A percentile compares a stretch with the other conserved stretches of the same genome.
Evolutionary conservation across 352 stramenopile species (phyloP).

Genomic region (Phytophthora crassamura): DNA sequence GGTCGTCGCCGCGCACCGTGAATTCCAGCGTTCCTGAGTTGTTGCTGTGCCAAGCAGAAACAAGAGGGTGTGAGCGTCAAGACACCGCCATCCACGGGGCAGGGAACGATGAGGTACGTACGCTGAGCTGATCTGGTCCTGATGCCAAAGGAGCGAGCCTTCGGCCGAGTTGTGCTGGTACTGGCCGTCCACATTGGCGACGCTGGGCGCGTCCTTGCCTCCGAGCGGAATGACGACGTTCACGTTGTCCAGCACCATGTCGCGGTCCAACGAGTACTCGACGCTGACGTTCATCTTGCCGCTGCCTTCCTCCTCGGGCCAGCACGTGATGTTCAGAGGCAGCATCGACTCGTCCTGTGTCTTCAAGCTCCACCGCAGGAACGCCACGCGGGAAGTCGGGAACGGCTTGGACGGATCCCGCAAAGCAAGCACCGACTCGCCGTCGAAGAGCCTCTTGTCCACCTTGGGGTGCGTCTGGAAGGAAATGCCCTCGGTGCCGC

Average conservation of each 20-base stretch:
- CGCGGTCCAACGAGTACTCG: constrained; percentile 88
- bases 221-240: constrained; percentile 86
- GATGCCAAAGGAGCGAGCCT: constrained; percentile 81
- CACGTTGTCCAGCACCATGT: constrained; percentile 91
- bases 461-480: constrained; percentile 91
- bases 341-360: constrained; percentile 87
- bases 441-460: constrained; percentile 89
- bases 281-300: constrained; percentile 91
- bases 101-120: constrained; percentile 46
- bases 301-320: constrained; percentile 84
- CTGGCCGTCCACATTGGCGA: constrained; percentile 83
- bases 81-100: background rate
- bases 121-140: constrained; percentile 76
- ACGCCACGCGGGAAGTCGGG: constrained; percentile 77
- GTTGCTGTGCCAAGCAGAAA: constrained; percentile 55
- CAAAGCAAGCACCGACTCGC: constrained; percentile 78
- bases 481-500: constrained; percentile 70
- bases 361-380: constrained; percentile 89
- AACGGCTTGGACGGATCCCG: constrained; percentile 88
- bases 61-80: constrained; percentile 13
- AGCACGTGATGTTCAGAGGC: constrained; percentile 89
- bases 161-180: constrained; percentile 88
- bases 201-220: constrained; percentile 68
- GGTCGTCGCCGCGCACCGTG: constrained; percentile 74
- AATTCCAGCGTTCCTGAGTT: constrained; percentile 86